These are phyloP conservation scores for Boletus coccyginus DNA, from an alignment of 768 basidiomycete species.

Conservation along the genomic window DNA sequence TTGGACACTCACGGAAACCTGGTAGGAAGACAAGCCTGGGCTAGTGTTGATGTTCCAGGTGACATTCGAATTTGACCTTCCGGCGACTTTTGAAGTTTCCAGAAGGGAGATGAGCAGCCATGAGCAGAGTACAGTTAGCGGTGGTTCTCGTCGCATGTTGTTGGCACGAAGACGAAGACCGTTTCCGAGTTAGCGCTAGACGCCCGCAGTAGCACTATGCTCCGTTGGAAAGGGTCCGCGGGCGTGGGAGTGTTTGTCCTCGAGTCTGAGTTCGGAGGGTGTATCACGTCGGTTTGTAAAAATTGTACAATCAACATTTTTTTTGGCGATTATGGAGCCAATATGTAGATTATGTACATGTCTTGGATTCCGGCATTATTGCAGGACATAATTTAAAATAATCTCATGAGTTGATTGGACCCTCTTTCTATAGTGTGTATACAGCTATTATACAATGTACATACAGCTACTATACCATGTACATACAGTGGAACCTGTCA, in stretches of 20 bases:
- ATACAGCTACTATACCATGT: too few species aligned
- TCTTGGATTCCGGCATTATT: too few species aligned
- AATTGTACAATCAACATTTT: too few species aligned
- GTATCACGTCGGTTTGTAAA: too few species aligned
- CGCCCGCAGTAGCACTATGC: background rate
- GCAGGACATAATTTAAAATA: too few species aligned
- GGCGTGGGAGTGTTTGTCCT: conserved; percentile 14
- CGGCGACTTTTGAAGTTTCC: background rate
- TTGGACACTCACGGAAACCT: conserved; percentile 23
- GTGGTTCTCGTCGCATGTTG: conserved; percentile 26
- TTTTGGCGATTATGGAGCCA: too few species aligned
- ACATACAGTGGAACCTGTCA: too few species aligned
- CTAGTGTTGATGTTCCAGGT: conserved; percentile 13
- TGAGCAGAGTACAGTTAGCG: conserved; percentile 4
- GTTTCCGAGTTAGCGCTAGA: background rate
- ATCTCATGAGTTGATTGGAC: too few species aligned
- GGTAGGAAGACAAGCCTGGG: conserved; percentile 22
- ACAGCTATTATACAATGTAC: too few species aligned
- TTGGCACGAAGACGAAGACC: background rate
- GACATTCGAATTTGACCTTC: conserved; percentile 9
- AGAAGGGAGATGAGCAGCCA: conserved; percentile 17
- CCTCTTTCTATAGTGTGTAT: too few species aligned
- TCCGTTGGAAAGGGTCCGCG: background rate
- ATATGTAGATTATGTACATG: too few species aligned
- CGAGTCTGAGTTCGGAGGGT: background rate